Conservation (phyloP, 2,329 filamentous ascomycete species). For the Aspergillus piperis region DNA sequence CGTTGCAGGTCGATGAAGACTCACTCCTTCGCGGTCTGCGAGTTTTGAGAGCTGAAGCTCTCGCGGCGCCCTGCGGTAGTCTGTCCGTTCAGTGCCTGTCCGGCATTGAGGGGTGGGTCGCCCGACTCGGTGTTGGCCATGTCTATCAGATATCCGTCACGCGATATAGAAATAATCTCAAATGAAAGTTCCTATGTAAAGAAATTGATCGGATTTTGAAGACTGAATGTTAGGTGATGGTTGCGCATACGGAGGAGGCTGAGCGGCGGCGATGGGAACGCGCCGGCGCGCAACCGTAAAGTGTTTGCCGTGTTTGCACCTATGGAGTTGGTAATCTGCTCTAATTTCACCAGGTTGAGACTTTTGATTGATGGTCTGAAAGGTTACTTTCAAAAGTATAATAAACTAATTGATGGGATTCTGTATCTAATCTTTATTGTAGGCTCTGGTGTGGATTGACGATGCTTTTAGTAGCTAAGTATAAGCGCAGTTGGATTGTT, state of each 20-base stretch:
- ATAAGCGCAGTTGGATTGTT: too few species aligned
- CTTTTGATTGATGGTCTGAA: not conserved
- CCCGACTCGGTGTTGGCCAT: slow-evolving; percentile 28
- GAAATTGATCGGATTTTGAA: not conserved
- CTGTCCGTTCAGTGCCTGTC: slow-evolving; percentile 14
- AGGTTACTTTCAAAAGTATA: not conserved
- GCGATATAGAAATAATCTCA: not conserved
- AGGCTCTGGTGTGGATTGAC: not conserved
- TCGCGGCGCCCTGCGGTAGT: slow-evolving; percentile 32
- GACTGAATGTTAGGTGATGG: not conserved
- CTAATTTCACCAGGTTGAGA: not conserved
- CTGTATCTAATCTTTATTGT: not conserved
- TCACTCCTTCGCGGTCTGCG: slow-evolving; percentile 73
- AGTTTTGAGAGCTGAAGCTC: slow-evolving; percentile 56
- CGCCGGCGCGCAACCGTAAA: slow-evolving; percentile 17
- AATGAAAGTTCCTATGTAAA: not conserved
- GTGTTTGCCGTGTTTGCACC: slow-evolving; percentile 34
- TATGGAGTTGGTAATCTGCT: not conserved
- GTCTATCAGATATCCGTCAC: not conserved
- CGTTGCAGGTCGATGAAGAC: slow-evolving; percentile 2
- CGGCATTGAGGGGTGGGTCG: slow-evolving; percentile 14
- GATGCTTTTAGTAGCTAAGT: too few species aligned
- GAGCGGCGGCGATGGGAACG: slow-evolving; percentile 7
- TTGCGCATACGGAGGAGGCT: not conserved
- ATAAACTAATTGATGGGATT: not conserved